Conservation (phyloP, 2,329 filamentous ascomycete genomes). For the Neofusicoccum laricinum region DNA sequence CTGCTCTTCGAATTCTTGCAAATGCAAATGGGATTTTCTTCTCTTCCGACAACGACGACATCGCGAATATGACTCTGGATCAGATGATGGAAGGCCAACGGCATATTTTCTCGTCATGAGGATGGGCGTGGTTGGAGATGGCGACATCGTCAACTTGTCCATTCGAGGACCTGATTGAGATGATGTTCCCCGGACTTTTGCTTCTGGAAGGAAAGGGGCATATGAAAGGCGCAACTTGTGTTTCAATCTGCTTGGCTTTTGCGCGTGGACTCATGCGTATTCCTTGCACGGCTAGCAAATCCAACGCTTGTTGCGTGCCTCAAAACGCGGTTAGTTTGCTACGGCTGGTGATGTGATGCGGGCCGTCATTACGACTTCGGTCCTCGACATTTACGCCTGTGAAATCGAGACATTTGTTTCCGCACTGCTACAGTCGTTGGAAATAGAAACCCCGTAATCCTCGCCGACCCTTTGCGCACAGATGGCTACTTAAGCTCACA, state of each 20-base stretch:
- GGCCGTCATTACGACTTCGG: too few species aligned
- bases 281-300: conserved; percentile 3
- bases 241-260: conserved; percentile 29
- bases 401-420: too few species aligned
- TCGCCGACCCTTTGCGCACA: too few species aligned
- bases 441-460: too few species aligned
- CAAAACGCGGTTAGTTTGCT: not conserved
- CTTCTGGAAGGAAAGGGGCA: conserved; percentile 36
- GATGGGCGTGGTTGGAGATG: conserved; percentile 14
- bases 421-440: too few species aligned
- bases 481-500: too few species aligned
- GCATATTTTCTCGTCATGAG: conserved; percentile 24
- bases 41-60: conserved; percentile 25
- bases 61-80: conserved; percentile 36
- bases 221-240: conserved; percentile 40
- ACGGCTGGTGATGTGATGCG: too few species aligned
- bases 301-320: conserved; percentile 11
- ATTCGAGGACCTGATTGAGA: conserved; percentile 22
- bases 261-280: conserved; percentile 16
- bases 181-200: conserved; percentile 26
- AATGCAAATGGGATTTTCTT: conserved; percentile 34
- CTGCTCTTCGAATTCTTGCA: conserved; percentile 25
- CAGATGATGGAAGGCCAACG: conserved; percentile 28
- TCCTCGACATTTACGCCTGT: too few species aligned
- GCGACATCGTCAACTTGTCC: conserved; percentile 24